Evolutionary conservation across 2,329 filamentous ascomycete species (phyloP).

Genomic region (Nakataea oryzae): DNA sequence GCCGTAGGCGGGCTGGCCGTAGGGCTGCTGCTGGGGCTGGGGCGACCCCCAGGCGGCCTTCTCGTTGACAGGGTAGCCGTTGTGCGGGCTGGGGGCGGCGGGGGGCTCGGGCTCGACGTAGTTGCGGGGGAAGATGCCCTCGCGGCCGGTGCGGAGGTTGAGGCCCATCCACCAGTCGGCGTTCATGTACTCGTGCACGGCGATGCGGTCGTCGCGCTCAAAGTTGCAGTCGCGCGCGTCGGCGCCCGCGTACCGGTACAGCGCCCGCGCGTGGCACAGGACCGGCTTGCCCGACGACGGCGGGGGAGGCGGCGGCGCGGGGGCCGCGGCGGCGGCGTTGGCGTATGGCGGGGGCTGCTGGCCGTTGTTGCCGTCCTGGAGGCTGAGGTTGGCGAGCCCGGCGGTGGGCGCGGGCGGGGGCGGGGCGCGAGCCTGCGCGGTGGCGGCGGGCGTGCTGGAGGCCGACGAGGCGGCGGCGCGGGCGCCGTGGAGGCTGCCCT

Average conservation of each 20-base stretch:
- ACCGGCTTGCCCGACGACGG: slow-evolving; percentile 41
- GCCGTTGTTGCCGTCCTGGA: slow-evolving; percentile 18
- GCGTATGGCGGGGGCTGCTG: slow-evolving; percentile 40
- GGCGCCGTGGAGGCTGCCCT: slow-evolving; percentile 47
- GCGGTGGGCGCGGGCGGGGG: slow-evolving; percentile 21
- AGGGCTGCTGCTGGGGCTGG: slow-evolving; percentile 11
- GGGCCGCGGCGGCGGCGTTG: slow-evolving; percentile 18
- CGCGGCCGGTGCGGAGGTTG: slow-evolving; percentile 69
- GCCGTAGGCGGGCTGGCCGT: slow-evolving; percentile 28
- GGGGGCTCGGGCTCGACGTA: slow-evolving; percentile 63
- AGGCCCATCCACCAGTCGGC: slow-evolving; percentile 92
- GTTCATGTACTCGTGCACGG: slow-evolving; percentile 88
- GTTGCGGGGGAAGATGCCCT: slow-evolving; percentile 91
- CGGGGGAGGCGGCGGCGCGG: slow-evolving; percentile 19
- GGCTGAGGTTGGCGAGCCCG: slow-evolving; percentile 31
- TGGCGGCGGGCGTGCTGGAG: slow-evolving; percentile 14
- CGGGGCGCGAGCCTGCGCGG: slow-evolving; percentile 12
- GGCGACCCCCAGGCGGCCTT: slow-evolving; percentile 11
- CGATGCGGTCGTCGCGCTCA: slow-evolving; percentile 68
- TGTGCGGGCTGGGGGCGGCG: slow-evolving; percentile 15
- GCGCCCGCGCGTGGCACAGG: slow-evolving; percentile 64
- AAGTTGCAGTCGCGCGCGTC: slow-evolving; percentile 77
- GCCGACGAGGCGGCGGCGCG: slow-evolving; percentile 9
- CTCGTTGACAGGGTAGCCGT: slow-evolving; percentile 17
- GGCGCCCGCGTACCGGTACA: slow-evolving; percentile 72